These are phyloP conservation scores for Auriscalpium microsporum DNA, from an alignment of 768 basidiomycete species.

Conservation along the genomic window DNA sequence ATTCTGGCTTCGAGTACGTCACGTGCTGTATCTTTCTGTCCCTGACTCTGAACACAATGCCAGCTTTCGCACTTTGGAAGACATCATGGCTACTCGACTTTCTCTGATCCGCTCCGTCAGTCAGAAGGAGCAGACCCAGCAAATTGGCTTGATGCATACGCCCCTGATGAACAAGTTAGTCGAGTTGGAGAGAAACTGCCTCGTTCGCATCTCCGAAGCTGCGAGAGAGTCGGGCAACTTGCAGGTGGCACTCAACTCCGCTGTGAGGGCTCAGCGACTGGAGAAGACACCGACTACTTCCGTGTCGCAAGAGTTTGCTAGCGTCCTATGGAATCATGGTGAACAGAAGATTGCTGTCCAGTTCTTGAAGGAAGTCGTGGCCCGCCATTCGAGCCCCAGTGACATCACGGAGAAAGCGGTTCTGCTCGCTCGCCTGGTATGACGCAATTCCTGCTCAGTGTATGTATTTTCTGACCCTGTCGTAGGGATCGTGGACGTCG, in stretches of 20 bases:
- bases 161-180: conserved; percentile 43
- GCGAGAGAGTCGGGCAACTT: conserved; percentile 60
- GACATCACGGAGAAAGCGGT: conserved; percentile 26
- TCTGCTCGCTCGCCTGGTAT: conserved; percentile 57
- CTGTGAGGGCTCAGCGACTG: conserved; percentile 65
- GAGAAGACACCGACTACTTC: conserved; percentile 37
- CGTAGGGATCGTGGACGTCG: conserved; percentile 83
- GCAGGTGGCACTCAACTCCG: conserved; percentile 82
- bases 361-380: conserved; percentile 43
- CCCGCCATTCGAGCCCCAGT: conserved; percentile 12
- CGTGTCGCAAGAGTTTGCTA: conserved; percentile 75
- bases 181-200: conserved; percentile 58
- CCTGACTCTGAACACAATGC: conserved; percentile 10
- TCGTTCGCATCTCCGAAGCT: conserved; percentile 60
- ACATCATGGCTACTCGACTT: conserved; percentile 70
- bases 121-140: conserved; percentile 62
- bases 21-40: neutral
- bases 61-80: conserved; percentile 72
- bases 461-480: neutral
- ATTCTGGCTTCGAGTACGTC: conserved; percentile 59
- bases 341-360: conserved; percentile 82
- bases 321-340: conserved; percentile 81
- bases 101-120: conserved; percentile 70
- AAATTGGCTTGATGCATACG: conserved; percentile 62
- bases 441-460: conserved; percentile 15